Base-by-base conservation (phyloP, 371 early-diverging fungal genomes). In the Batrachochytrium dendrobatidis region DNA sequence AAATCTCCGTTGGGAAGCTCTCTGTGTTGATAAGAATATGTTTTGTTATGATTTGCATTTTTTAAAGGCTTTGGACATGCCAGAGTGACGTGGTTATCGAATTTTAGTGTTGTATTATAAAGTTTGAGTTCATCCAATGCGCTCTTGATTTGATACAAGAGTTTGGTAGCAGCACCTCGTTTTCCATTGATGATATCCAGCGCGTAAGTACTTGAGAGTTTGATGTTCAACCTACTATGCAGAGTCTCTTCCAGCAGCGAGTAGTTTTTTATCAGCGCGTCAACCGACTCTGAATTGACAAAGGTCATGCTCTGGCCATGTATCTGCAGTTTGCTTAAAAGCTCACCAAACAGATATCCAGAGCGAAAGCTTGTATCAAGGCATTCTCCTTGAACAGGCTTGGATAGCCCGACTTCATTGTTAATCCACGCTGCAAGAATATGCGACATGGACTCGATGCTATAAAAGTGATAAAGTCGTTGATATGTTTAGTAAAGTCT, bases 111-210 rank as follows among this genome's bases (percentile, higher is more conserved):
- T n/a, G n/a, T n/a, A n/a, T n/a, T n/a, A n/a, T n/a, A n/a, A n/a
- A n/a, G n/a, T n/a, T n/a, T n/a, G n/a, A n/a, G n/a, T n/a, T n/a
- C n/a, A n/a, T n/a, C n/a, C n/a, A n/a, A n/a, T 48, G 61, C 26
- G 56, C 46, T 56, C 52, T 74, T 73, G 48, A 79, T 72, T 53
- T 72, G 73, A 48, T 70, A 72, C 34, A 79, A 59, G 29, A 79
- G 58, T 32, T 72, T 61, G 4, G 73, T 66, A 15, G 76, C 74
- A 34, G 62, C 49, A 3, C 79, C 79, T 3, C 67, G 68, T 55
- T 67, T 69, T 17, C 55, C 72, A 12, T 61, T 66, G 46, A 79
- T 72, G 29, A 79, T 33, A 55, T 76, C 74, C 44, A 67, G 65
- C 1, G 73, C 74, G 17, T 48, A 48, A 52, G 62, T 69, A 24